A percentile compares a stretch with the other conserved stretches of the same genome.
These are phyloP conservation scores for Fusarium avenaceum DNA, from an alignment of 2,329 filamentous ascomycete genomes.

Conservation along the genomic window DNA sequence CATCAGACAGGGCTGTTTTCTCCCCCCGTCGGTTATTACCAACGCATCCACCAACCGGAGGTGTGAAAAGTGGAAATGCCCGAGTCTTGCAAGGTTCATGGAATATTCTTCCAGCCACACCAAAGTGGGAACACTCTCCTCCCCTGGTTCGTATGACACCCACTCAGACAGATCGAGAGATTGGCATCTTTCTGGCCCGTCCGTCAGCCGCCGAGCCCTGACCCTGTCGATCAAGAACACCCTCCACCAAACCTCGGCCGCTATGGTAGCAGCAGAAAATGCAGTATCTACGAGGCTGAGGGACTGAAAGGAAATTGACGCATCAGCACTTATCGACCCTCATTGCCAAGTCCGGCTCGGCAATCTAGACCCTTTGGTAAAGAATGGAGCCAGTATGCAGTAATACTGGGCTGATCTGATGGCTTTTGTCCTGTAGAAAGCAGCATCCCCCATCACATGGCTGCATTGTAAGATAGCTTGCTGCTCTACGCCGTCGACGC, in stretches of 20 bases:
- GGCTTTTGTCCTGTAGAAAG: neutral
- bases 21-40: too few species aligned
- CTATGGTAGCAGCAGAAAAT: neutral
- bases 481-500: constrained; percentile 19
- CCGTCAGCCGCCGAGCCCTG: constrained; percentile 2
- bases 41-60: neutral
- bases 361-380: constrained; percentile 19
- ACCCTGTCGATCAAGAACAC: constrained; percentile 11
- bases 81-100: neutral
- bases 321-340: constrained; percentile 5
- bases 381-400: constrained; percentile 20
- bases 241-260: neutral
- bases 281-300: constrained; percentile 6
- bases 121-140: neutral
- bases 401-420: constrained; percentile 18
- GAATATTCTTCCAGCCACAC: neutral
- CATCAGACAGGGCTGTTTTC: constrained; percentile 2
- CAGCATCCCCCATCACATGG: constrained; percentile 15
- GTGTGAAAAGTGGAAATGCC: neutral
- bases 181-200: constrained; percentile 3
- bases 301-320: neutral
- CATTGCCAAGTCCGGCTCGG: constrained; percentile 19
- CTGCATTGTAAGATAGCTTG: constrained; percentile 6
- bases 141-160: neutral
- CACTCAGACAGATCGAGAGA: constrained; percentile 20